phyloP scores from a whole-genome alignment of 2,329 filamentous ascomycete genomes.

The Penicillium concentricum region DNA sequence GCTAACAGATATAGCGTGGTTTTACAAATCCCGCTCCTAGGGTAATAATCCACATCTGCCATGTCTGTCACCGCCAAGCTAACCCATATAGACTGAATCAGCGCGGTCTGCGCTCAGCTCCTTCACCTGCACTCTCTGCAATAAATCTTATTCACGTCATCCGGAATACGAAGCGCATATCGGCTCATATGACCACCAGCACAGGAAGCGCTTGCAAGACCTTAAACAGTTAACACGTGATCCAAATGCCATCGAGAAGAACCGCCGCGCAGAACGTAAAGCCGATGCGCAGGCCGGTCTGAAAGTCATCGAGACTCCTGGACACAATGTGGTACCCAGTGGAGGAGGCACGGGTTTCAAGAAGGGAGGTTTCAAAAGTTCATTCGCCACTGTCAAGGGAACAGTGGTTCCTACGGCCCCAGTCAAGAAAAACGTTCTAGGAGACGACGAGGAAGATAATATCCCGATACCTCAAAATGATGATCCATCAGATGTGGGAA shows the following conservation, averaged over 20 bases:
- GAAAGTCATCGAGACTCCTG: constrained; percentile 36
- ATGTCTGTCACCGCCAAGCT: neutral
- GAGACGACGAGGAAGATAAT: constrained; percentile 41
- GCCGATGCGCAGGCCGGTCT: constrained; percentile 45
- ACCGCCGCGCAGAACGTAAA: constrained; percentile 42
- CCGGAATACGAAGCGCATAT: constrained; percentile 96
- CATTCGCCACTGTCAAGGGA: constrained; percentile 61
- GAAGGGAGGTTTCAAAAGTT: constrained; percentile 79
- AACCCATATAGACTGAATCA: constrained; percentile 50
- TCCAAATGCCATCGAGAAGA: constrained; percentile 45
- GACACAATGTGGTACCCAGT: constrained; percentile 18
- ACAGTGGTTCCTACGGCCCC: constrained; percentile 25
- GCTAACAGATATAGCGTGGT: constrained; percentile 38
- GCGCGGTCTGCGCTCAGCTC: constrained; percentile 75
- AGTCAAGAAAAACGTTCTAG: constrained; percentile 44
- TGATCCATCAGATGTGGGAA: constrained; percentile 7
- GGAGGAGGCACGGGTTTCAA: constrained; percentile 58
- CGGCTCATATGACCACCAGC: constrained; percentile 89
- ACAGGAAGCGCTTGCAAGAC: constrained; percentile 66
- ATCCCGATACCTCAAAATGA: constrained; percentile 17
- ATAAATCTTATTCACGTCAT: constrained; percentile 91
- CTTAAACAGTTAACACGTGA: constrained; percentile 48
- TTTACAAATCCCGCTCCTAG: constrained; percentile 50
- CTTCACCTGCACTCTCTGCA: constrained; percentile 83
- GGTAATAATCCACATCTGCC: constrained; percentile 25